phyloP scores from a whole-genome alignment of 78 protist genomes.

The Dictyostelium capitatum region DNA sequence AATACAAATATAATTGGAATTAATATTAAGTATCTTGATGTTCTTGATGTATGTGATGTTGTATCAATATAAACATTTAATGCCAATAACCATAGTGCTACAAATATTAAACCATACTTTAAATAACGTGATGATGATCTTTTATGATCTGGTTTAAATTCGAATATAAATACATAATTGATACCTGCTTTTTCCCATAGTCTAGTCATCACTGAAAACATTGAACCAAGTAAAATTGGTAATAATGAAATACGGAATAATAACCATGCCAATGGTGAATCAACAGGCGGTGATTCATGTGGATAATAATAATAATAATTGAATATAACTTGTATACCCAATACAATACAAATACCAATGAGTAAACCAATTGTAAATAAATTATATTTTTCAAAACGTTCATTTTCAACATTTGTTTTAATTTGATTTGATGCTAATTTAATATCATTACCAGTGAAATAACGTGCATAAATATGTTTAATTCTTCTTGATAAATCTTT shows the following conservation, averaged over 20 bases:
- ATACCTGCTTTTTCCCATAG: slow-evolving; percentile 55
- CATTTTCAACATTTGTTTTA: neutral
- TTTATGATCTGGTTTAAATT: slow-evolving; percentile 42
- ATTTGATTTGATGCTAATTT: slow-evolving; percentile 42
- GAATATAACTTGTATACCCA: neutral
- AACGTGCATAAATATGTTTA: slow-evolving; percentile 39
- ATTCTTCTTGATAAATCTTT: neutral
- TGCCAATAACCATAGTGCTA: slow-evolving; percentile 44
- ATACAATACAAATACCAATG: slow-evolving; percentile 38
- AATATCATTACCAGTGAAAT: slow-evolving; percentile 62
- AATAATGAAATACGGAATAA: slow-evolving; percentile 39
- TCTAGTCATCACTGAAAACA: slow-evolving; percentile 23
- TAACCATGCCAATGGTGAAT: slow-evolving; percentile 73
- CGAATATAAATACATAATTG: slow-evolving; percentile 67
- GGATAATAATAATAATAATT: slow-evolving; percentile 53
- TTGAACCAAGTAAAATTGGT: slow-evolving; percentile 45
- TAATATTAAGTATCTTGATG: neutral
- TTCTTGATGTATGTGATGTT: neutral
- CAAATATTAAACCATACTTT: slow-evolving; percentile 20
- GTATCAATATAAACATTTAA: slow-evolving; percentile 52
- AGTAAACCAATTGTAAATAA: slow-evolving; percentile 30
- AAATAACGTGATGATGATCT: slow-evolving; percentile 57
- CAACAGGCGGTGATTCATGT: slow-evolving; percentile 27
- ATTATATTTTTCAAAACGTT: neutral
- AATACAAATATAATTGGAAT: slow-evolving; percentile 32